These are phyloP conservation scores for Colletotrichum tamarilloi DNA, from an alignment of 2,329 filamentous ascomycete genomes.

Conservation along the genomic window DNA sequence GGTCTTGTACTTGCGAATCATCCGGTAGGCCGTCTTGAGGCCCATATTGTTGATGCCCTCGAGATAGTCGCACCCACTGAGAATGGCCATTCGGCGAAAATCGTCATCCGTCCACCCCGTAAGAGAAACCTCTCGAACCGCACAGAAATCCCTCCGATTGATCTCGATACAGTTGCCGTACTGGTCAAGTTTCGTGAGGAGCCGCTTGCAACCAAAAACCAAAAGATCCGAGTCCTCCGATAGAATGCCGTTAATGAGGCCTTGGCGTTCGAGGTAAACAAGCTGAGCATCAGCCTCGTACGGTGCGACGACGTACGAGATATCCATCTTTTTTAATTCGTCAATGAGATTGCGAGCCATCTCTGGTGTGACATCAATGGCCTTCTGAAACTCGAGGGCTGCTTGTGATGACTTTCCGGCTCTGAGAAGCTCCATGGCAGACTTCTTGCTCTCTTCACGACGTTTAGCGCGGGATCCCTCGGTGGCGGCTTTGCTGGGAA, in stretches of 20 bases:
- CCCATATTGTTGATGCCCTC: conserved; percentile 86
- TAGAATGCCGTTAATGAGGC: conserved; percentile 86
- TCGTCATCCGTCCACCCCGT: conserved; percentile 92
- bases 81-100: conserved; percentile 94
- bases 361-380: conserved; percentile 93
- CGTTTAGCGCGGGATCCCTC: conserved; percentile 81
- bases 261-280: conserved; percentile 89
- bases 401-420: conserved; percentile 86
- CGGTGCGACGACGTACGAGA: conserved; percentile 92
- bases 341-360: conserved; percentile 96
- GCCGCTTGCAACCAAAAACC: conserved; percentile 90
- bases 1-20: conserved; percentile 90
- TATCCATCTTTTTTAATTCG: conserved; percentile 81
- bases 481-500: conserved; percentile 92
- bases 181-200: conserved; percentile 94
- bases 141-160: conserved; percentile 87
- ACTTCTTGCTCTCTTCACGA: conserved; percentile 79
- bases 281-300: conserved; percentile 99
- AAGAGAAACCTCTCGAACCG: conserved; percentile 87
- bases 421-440: conserved; percentile 82
- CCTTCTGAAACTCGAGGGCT: conserved; percentile 89
- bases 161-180: conserved; percentile 95
- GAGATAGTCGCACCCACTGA: conserved; percentile 98
- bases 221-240: conserved; percentile 97
- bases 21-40: conserved; percentile 90